Evolutionary conservation across 2,329 filamentous ascomycete genomes (phyloP).

Genomic region (Colletotrichum spinosum): DNA sequence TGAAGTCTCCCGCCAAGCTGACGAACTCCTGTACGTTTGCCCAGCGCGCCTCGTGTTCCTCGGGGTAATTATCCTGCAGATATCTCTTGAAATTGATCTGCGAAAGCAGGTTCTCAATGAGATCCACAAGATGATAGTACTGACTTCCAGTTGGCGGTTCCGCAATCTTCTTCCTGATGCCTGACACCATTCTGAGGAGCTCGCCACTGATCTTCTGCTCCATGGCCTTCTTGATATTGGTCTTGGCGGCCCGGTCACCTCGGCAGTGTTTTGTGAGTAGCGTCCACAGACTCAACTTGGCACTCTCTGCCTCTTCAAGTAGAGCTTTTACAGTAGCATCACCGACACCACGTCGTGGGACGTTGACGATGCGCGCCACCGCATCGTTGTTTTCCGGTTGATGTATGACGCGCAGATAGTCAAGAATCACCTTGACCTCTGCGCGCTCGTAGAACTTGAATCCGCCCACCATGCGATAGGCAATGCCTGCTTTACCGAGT

Average conservation of each 20-base stretch:
- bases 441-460: conserved; percentile 91
- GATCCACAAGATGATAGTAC: conserved; percentile 55
- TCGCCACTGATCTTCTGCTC: conserved; percentile 66
- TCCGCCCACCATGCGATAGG: conserved; percentile 93
- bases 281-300: conserved; percentile 79
- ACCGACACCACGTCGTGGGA: conserved; percentile 84
- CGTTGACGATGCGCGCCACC: conserved; percentile 84
- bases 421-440: conserved; percentile 87
- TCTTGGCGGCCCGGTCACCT: conserved; percentile 59
- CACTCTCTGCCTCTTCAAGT: conserved; percentile 79
- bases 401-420: conserved; percentile 88
- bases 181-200: conserved; percentile 55
- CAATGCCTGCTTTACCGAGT: conserved; percentile 82
- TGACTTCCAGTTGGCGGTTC: conserved; percentile 45
- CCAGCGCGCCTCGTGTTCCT: conserved; percentile 84
- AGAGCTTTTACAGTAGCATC: conserved; percentile 81
- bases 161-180: conserved; percentile 47
- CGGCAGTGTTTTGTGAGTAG: conserved; percentile 70
- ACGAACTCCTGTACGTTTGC: conserved; percentile 92
- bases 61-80: conserved; percentile 75
- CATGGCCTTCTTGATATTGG: conserved; percentile 61
- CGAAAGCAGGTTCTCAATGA: conserved; percentile 66
- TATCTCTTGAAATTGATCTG: conserved; percentile 81
- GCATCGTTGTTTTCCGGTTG: conserved; percentile 91
- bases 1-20: conserved; percentile 80